Evolutionary conservation across 257 asterid genomes (phyloP), one percentile per base, ranked within the genome.

Genomic region (Salvia hispanica): DNA sequence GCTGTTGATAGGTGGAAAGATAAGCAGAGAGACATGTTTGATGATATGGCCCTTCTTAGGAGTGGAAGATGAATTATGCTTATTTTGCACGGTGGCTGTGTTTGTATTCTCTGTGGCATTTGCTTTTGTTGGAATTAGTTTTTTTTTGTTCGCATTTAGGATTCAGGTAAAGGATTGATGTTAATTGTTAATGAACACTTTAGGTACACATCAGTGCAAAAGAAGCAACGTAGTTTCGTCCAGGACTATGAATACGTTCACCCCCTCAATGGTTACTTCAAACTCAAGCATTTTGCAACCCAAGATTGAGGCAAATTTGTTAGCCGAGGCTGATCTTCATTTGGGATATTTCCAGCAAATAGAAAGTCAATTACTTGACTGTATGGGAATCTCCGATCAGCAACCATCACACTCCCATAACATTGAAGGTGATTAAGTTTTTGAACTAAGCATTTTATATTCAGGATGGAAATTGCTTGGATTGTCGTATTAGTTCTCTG

Each of bases 161-260:
- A 25, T 25, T 25, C 31, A 25, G 31, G 31, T 25, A 25, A 25
- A 25, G 33, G 18, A 8, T 40, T 53, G 51, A 34, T 58, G 55
- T 21, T 64, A 42, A 25, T 25, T 66, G 2, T 25, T 25, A 39
- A 5, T 60, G 44, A 28, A 62, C 42, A 50, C 51, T 57, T 45
- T 60, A 81, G 92, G 62, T 39, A 39, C 54, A 58, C 52, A 39
- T 39, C 10, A 39, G 43, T 39, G 9, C 74, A 58, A 58, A 74
- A 62, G 86, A 81, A 69, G 89, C 70, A 5, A 67, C 78, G 6
- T 44, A 2, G 77, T 83, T 16, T 65, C 82, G 9, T 68, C 80
- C 21, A 82, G 77, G 40, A 58, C 78, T 63, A 65, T 10, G 31
- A 44, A 11, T 9, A 8, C 54, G 45, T 53, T 18, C 14, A 39